phyloP scores from a whole-genome alignment of 2,329 filamentous ascomycete species.

The Talaromyces pinophilus region DNA sequence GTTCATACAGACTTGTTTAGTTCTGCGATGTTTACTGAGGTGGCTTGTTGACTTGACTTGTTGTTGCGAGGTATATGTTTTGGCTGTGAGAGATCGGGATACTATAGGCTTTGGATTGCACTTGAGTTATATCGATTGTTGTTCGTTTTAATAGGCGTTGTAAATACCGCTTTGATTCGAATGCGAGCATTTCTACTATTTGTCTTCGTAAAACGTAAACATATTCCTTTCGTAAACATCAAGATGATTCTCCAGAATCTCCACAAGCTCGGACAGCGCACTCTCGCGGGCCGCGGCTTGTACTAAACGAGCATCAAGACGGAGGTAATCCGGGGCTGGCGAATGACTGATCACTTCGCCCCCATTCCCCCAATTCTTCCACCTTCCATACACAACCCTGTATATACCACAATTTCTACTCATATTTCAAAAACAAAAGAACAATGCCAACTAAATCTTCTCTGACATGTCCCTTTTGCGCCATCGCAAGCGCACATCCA shows the following conservation, averaged over 20 bases:
- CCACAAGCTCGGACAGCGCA: not conserved
- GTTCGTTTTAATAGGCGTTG: slow-evolving; percentile 24
- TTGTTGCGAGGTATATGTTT: slow-evolving; percentile 19
- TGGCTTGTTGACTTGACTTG: slow-evolving; percentile 15
- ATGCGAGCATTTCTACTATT: slow-evolving; percentile 14
- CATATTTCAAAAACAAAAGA: not conserved
- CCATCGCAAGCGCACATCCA: slow-evolving; percentile 56
- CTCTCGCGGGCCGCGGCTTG: slow-evolving; percentile 28
- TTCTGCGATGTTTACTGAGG: slow-evolving; percentile 6
- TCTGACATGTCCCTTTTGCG: slow-evolving; percentile 58
- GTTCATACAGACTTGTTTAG: slow-evolving; percentile 9
- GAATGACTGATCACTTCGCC: not conserved
- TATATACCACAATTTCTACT: not conserved
- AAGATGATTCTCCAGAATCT: not conserved
- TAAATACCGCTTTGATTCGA: slow-evolving; percentile 22
- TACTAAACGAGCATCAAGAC: slow-evolving; percentile 26
- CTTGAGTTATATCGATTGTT: slow-evolving; percentile 20
- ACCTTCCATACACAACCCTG: not conserved
- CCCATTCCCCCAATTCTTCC: not conserved
- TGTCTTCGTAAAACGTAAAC: not conserved
- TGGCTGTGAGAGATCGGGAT: slow-evolving; percentile 12
- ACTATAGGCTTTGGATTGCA: slow-evolving; percentile 22
- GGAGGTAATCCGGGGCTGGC: slow-evolving; percentile 8
- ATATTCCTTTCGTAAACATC: too few relatives aligned
- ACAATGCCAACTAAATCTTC: not conserved